Percentiles rank a stretch among this genome's conserved stretches.
phyloP scores from a whole-genome alignment of 129 eudicot species.

The Centella asiatica region DNA sequence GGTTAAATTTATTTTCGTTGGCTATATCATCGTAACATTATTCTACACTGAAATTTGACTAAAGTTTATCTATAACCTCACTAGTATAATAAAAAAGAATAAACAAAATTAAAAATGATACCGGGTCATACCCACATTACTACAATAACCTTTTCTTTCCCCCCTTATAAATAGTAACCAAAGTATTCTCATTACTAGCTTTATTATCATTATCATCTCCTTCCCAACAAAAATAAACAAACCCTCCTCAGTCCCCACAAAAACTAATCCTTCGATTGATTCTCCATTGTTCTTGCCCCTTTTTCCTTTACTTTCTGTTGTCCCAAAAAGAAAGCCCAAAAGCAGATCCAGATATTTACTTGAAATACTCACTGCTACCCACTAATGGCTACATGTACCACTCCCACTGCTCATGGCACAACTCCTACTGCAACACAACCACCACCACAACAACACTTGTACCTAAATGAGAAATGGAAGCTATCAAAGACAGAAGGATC shows the following conservation, averaged over 20 bases:
- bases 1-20: no score
- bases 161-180: slow-evolving; percentile 36
- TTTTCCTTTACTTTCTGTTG: not conserved
- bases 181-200: not conserved
- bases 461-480: slow-evolving; percentile 54
- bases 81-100: no score
- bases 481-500: slow-evolving; percentile 47
- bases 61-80: no score
- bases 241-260: not conserved
- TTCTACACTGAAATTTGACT: no score
- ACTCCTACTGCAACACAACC: not conserved
- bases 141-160: not conserved
- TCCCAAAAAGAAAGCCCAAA: not conserved
- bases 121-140: slow-evolving; percentile 36
- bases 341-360: not conserved
- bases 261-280: no score
- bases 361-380: not conserved
- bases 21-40: no score
- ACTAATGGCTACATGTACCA: no score
- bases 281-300: not conserved
- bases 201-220: slow-evolving; percentile 6
- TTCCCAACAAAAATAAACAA: no score
- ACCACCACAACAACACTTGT: slow-evolving; percentile 8
- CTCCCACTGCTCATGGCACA: slow-evolving; percentile 9
- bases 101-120: no score